Evolutionary conservation across 495 filamentous ascomycete genomes (phyloP).

Genomic region (Daldinia decipiens): DNA sequence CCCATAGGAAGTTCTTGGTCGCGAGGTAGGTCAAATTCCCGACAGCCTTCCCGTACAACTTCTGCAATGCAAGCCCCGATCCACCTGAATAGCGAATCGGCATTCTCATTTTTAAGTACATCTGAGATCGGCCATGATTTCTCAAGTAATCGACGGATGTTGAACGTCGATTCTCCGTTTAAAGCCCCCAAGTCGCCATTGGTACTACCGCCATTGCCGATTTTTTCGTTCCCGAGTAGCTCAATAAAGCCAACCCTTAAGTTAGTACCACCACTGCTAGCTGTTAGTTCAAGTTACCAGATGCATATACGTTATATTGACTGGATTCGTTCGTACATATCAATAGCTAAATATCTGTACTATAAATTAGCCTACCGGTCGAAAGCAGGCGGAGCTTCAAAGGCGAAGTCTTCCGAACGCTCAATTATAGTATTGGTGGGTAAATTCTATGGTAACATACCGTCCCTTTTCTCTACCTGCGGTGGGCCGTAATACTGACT

Average conservation of each 20-base stretch:
- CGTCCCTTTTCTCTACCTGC: slow-evolving; percentile 67
- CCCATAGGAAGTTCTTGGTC: slow-evolving; percentile 72
- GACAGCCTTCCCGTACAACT: slow-evolving; percentile 65
- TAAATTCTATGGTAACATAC: slow-evolving; percentile 50
- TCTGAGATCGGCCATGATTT: slow-evolving; percentile 82
- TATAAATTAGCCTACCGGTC: slow-evolving; percentile 31
- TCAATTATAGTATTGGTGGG: slow-evolving; percentile 21
- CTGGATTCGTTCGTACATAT: slow-evolving; percentile 65
- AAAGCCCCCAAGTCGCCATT: slow-evolving; percentile 10
- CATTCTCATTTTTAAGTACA: slow-evolving; percentile 78
- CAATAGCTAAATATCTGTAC: slow-evolving; percentile 75
- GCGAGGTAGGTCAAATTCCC: slow-evolving; percentile 43
- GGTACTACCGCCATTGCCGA: slow-evolving; percentile 26
- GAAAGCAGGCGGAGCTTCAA: background rate
- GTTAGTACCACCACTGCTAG: slow-evolving; percentile 74
- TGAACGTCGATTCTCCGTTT: slow-evolving; percentile 45
- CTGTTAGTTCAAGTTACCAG: slow-evolving; percentile 18
- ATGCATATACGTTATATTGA: background rate
- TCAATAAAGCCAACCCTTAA: slow-evolving; percentile 82
- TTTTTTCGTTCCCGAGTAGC: slow-evolving; percentile 61
- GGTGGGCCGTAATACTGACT: slow-evolving; percentile 65
- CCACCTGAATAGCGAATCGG: slow-evolving; percentile 81
- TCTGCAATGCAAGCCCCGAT: slow-evolving; percentile 80
- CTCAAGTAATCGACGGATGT: slow-evolving; percentile 70
- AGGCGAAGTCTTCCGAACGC: background rate